phyloP scores from a whole-genome alignment of 768 basidiomycete genomes.

The Serendipita sp. region DNA sequence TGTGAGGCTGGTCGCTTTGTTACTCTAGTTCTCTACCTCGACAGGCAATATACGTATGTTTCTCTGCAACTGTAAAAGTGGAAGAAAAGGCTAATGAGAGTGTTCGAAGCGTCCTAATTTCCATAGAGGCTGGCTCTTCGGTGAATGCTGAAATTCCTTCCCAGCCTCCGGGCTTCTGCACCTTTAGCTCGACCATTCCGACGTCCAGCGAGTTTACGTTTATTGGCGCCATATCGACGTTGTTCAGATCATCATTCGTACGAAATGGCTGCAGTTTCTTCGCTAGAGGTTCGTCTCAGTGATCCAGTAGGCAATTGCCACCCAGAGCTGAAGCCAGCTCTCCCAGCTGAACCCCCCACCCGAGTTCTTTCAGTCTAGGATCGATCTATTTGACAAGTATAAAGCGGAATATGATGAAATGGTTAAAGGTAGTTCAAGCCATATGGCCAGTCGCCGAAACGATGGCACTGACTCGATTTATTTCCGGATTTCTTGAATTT shows the following conservation, averaged over 20 bases:
- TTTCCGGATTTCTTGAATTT: not conserved
- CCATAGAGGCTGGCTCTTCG: not conserved
- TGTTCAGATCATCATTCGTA: not conserved
- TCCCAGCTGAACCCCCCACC: conserved; percentile 68
- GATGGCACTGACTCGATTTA: not conserved
- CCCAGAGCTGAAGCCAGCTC: not conserved
- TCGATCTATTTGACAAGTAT: conserved; percentile 77
- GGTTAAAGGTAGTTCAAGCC: conserved; percentile 44
- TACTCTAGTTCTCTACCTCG: too few relatives aligned
- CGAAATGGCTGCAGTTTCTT: conserved; percentile 1
- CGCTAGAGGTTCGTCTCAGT: not conserved
- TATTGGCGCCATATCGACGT: not conserved
- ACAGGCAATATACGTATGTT: too few relatives aligned
- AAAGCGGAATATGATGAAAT: conserved; percentile 72
- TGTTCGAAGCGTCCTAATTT: not conserved
- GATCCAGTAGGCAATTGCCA: not conserved
- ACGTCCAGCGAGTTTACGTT: not conserved
- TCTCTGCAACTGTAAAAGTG: too few relatives aligned
- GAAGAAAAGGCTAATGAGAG: not conserved
- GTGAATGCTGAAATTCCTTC: not conserved
- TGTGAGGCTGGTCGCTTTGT: too few relatives aligned
- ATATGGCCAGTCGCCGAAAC: conserved; percentile 5
- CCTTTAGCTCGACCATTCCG: not conserved
- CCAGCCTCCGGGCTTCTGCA: not conserved
- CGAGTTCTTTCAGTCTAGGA: conserved; percentile 74